These are phyloP conservation scores for Nicotiana noctiflora DNA, from an alignment of 257 asterid genomes.

Conservation along the genomic window DNA sequence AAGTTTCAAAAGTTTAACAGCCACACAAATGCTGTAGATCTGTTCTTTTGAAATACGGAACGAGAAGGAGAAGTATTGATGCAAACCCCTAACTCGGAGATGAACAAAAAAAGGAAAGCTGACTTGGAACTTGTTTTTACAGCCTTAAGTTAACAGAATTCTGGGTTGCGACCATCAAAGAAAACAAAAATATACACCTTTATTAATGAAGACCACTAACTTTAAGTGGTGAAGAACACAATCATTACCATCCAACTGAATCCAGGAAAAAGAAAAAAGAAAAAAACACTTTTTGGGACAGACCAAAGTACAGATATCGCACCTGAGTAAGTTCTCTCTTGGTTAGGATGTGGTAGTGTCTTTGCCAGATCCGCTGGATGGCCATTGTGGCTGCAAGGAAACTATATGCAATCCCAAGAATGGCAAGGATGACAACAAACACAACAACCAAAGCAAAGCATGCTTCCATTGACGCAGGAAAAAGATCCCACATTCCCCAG, in stretches of 20 bases:
- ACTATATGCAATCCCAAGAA: constrained; percentile 52
- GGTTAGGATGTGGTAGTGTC: constrained; percentile 52
- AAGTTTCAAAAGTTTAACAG: too few relatives aligned
- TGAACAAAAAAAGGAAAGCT: background rate
- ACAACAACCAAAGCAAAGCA: constrained; percentile 41
- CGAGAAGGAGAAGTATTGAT: background rate
- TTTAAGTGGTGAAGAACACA: background rate
- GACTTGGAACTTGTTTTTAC: background rate
- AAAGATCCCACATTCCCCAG: constrained; percentile 53
- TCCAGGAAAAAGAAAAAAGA: too few relatives aligned
- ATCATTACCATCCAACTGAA: background rate
- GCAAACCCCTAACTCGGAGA: background rate
- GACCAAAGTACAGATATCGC: background rate
- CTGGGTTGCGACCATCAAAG: background rate
- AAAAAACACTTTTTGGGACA: background rate
- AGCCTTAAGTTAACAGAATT: background rate
- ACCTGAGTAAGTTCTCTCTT: constrained; percentile 57
- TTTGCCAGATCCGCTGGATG: constrained; percentile 58
- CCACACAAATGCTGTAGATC: background rate
- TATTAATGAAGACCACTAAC: background rate
- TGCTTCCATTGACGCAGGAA: constrained; percentile 56
- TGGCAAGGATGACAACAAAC: constrained; percentile 46
- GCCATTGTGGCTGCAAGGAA: constrained; percentile 54
- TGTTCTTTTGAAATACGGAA: background rate
- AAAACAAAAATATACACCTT: background rate